Evolutionary conservation across 78 protist species (phyloP), one percentile per base, ranked within the genome.

Genomic region (Speleostelium caveatum): DNA sequence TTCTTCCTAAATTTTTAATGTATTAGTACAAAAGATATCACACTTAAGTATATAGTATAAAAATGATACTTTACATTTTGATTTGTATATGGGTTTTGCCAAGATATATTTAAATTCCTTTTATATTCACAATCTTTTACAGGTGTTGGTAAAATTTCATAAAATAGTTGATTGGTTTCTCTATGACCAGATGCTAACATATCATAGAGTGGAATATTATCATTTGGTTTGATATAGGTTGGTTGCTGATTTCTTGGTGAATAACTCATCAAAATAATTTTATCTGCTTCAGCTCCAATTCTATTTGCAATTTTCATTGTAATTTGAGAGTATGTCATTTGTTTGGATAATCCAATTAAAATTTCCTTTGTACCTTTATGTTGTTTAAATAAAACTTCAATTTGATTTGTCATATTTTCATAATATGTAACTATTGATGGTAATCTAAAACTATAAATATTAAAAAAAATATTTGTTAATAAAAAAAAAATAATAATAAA

Each of bases 71-170:
- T 49, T 49, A 49, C 55, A 49, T 49, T 49, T 49, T 49, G 24
- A 49, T 71, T 53, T 49, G 7, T 28, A 8, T 32, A 22, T 24
- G 79, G 91, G 45, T 83, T 69, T 35, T 49, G 78, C 85, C 83
- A 86, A 16, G 69, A 55, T n/a, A 86, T 55, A 55, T 63, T 86
- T 39, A 86, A 75, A 56, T 86, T 75, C 45, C 62, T 73, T 39
- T 86, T 86, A 22, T 41, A 33, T 58, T 86, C 93, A 42, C 85
- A 75, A 35, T 86, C 93, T 24, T 76, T 86, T 3, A 86, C 87
- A 2, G 93, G 93, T 30, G 73, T 75, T 21, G 58, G 51, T 17
- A 86, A 41, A 22, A 86, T 76, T 75, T 86, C 93, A 67, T 67
- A 86, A 36, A 35, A 73, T 5, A 86, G 75, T 28, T 66, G 28